Evolutionary conservation across 2,329 filamentous ascomycete species (phyloP).

Genomic region (Phialophora chinensis): DNA sequence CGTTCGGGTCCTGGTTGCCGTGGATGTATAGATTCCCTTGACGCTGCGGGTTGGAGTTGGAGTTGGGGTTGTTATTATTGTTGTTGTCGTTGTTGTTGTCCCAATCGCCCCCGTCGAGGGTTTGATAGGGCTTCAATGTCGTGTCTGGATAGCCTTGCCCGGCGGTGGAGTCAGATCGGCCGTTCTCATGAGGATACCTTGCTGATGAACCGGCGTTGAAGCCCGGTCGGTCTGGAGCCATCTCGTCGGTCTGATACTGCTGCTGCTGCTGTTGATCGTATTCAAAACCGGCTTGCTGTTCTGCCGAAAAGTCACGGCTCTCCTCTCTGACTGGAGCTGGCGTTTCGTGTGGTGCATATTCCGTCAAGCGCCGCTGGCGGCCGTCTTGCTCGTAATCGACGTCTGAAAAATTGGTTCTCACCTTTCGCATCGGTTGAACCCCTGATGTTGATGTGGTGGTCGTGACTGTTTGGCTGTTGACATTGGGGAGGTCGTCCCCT

Average conservation of each 20-base stretch:
- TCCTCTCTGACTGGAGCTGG: slow-evolving; percentile 14
- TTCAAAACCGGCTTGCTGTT: background rate
- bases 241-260: background rate
- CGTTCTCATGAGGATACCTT: slow-evolving; percentile 10
- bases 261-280: background rate
- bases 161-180: background rate
- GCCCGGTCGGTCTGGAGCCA: background rate
- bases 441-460: slow-evolving; percentile 12
- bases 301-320: slow-evolving; percentile 6
- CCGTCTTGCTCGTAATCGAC: slow-evolving; percentile 35
- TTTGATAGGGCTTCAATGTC: slow-evolving; percentile 31
- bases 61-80: background rate
- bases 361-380: slow-evolving; percentile 34
- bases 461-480: slow-evolving; percentile 27
- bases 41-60: slow-evolving; percentile 7
- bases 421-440: slow-evolving; percentile 27
- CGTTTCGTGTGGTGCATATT: slow-evolving; percentile 37
- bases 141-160: slow-evolving; percentile 2
- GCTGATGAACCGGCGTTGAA: background rate
- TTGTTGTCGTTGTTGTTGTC: slow-evolving; percentile 14
- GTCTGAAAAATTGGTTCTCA: slow-evolving; percentile 37
- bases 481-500: slow-evolving; percentile 32
- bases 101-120: slow-evolving; percentile 28
- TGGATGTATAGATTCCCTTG: background rate
- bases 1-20: slow-evolving; percentile 12